These are phyloP conservation scores for Juncus inflexus DNA, from an alignment of 176 grass and related monocot species.

Conservation along the genomic window DNA sequence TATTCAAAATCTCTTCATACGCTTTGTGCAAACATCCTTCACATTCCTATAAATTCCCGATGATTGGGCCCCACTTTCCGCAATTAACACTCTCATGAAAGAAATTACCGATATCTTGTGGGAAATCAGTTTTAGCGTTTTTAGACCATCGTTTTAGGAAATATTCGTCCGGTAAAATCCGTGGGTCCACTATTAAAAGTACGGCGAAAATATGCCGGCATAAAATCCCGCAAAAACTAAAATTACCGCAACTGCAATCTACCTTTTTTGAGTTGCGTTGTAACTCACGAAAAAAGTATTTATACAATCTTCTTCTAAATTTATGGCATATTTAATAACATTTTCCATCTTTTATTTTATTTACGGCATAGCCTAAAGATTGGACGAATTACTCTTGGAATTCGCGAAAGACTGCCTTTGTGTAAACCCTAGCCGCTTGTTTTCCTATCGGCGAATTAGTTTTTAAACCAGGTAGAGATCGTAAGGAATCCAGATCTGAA, in stretches of 20 bases:
- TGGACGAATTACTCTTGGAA: conserved; percentile 94
- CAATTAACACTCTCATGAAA: conserved; percentile 45
- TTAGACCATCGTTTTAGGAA: conserved; percentile 80
- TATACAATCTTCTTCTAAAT: conserved; percentile 62
- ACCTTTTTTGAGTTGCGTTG: conserved; percentile 59
- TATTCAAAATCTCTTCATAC: conserved; percentile 63
- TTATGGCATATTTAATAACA: conserved; percentile 57
- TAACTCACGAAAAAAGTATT: conserved; percentile 74
- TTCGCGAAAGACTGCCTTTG: conserved; percentile 68
- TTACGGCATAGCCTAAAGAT: conserved; percentile 73
- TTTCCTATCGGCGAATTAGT: conserved; percentile 85
- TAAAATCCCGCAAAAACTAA: conserved; percentile 77
- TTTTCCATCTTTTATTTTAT: conserved; percentile 66
- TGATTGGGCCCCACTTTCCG: conserved; percentile 55
- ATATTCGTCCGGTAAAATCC: conserved; percentile 54
- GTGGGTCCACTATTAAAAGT: conserved; percentile 65
- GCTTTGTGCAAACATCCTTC: conserved; percentile 77
- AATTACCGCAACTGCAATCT: conserved; percentile 80
- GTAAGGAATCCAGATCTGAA: conserved; percentile 52
- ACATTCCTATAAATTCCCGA: conserved; percentile 56
- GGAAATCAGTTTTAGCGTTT: conserved; percentile 53
- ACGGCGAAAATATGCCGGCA: conserved; percentile 91
- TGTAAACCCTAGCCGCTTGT: conserved; percentile 73
- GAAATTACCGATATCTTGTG: conserved; percentile 36
- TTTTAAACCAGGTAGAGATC: conserved; percentile 45